Evolutionary conservation across 441 rosid genomes (phyloP).

Genomic region (Omphalea diandra): DNA sequence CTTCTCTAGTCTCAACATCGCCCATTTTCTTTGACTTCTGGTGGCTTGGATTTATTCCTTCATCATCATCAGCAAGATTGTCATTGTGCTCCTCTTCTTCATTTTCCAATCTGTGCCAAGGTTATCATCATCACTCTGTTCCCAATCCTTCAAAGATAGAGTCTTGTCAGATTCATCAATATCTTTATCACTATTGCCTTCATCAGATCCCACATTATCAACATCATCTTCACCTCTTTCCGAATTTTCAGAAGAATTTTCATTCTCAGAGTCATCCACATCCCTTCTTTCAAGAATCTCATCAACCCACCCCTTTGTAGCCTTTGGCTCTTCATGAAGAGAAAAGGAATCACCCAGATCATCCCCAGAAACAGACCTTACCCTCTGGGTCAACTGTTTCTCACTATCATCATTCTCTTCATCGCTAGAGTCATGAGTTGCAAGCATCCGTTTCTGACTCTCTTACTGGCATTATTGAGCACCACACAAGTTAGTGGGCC

Average conservation of each 20-base stretch:
- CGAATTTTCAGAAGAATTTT: slow-evolving; percentile 53
- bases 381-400: slow-evolving; percentile 37
- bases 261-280: slow-evolving; percentile 49
- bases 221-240: slow-evolving; percentile 47
- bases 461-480: slow-evolving; percentile 54
- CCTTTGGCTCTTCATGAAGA: slow-evolving; percentile 47
- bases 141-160: slow-evolving; percentile 68
- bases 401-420: slow-evolving; percentile 59
- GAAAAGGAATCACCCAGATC: slow-evolving; percentile 93
- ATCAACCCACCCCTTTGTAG: slow-evolving; percentile 79
- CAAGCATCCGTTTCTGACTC: slow-evolving; percentile 79
- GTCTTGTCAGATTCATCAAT: slow-evolving; percentile 32
- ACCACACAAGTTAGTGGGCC: not conserved
- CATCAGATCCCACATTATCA: slow-evolving; percentile 46
- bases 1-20: slow-evolving; percentile 27
- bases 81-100: slow-evolving; percentile 46
- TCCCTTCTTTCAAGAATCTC: slow-evolving; percentile 70
- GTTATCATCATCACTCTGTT: slow-evolving; percentile 84
- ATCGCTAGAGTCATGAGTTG: slow-evolving; percentile 64
- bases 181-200: slow-evolving; percentile 34
- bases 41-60: slow-evolving; percentile 25
- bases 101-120: slow-evolving; percentile 54
- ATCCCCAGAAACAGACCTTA: slow-evolving; percentile 64
- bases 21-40: slow-evolving; percentile 36
- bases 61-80: slow-evolving; percentile 28